Evolutionary conservation across 768 basidiomycete species (phyloP).

Genomic region (Suillus spraguei): DNA sequence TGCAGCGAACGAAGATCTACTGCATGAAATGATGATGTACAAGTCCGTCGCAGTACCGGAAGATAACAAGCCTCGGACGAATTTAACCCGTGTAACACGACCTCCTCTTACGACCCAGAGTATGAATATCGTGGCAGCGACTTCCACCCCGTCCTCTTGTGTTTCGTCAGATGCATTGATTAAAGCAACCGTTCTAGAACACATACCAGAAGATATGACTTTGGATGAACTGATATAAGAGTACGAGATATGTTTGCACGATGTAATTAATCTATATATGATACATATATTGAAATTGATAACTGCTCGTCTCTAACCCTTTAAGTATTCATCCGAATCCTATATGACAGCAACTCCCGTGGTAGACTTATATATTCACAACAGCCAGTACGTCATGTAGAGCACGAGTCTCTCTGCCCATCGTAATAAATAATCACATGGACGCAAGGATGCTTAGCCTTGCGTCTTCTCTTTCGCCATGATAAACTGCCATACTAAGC

Average conservation of each 20-base stretch:
- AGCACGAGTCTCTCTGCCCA: neutral
- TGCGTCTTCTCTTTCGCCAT: constrained; percentile 24
- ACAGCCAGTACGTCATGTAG: neutral
- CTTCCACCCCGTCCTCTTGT: constrained; percentile 9
- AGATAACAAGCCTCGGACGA: constrained; percentile 55
- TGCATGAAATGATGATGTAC: constrained; percentile 60
- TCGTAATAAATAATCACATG: neutral
- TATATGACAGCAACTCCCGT: constrained; percentile 17
- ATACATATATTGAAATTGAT: constrained; percentile 10
- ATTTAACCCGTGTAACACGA: constrained; percentile 47
- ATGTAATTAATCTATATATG: constrained; percentile 16
- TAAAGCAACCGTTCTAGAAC: constrained; percentile 29
- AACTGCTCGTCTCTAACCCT: neutral
- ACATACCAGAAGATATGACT: constrained; percentile 51
- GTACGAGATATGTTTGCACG: constrained; percentile 6
- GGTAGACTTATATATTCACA: neutral
- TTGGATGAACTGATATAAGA: constrained; percentile 45
- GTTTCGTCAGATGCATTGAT: constrained; percentile 4
- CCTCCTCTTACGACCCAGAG: constrained; percentile 48
- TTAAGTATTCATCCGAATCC: neutral
- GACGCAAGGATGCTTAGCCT: constrained; percentile 4
- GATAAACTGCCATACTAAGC: constrained; percentile 21
- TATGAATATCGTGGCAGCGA: constrained; percentile 29
- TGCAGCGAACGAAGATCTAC: constrained; percentile 47
- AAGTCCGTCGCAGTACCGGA: constrained; percentile 54